Evolutionary conservation across 352 stramenopile species (phyloP), one percentile per base, ranked within the genome.

Genomic region (Pythium phragmiticola): DNA sequence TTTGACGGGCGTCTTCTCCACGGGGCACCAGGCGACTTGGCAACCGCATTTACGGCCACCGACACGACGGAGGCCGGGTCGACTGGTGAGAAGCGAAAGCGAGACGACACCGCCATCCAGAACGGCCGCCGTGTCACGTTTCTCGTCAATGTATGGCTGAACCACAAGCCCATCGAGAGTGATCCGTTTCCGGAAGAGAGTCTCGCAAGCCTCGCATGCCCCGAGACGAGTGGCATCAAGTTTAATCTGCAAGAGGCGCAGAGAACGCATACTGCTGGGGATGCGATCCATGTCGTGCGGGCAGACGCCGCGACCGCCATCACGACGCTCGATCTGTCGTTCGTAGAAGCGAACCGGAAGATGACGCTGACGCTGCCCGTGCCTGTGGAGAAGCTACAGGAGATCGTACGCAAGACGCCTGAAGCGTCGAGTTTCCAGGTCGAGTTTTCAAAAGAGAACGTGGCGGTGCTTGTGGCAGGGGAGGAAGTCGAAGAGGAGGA

Each of bases 1-100:
- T 92, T 92, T 70, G 79, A 91, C 57, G 83, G 83, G 4, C 67
- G 79, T 12, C 69, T 89, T 6, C 51, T 92, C 17, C 83, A 92
- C 57, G 78, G 72, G 13, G 83, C 83, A 4, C 74, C 80, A 9
- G 68, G 86, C 74, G 75, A 75, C 64, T 70, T 77, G 58, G 65
- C 77, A 13, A 60, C n/a, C 7, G 55, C 63, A 34, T 72, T 75
- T 42, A 39, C 74, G 13, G 47, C 65, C 6, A n/a, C 13, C 0
- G 12, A 9, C 8, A 48, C 36, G 12, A 63, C 73, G 34, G 48
- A 51, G 7, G 79, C 66, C n/a, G 41, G 17, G 7, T 28, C 51
- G 9, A 16, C 47, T 4, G 57, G 57, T 23, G 30, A 71, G 12
- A 71, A 71, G 50, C 64, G 64, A 23, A 63, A 68, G 30, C 60